These are phyloP conservation scores for Cyclaneusma minus DNA, from an alignment of 2,329 filamentous ascomycete species.

Conservation along the genomic window DNA sequence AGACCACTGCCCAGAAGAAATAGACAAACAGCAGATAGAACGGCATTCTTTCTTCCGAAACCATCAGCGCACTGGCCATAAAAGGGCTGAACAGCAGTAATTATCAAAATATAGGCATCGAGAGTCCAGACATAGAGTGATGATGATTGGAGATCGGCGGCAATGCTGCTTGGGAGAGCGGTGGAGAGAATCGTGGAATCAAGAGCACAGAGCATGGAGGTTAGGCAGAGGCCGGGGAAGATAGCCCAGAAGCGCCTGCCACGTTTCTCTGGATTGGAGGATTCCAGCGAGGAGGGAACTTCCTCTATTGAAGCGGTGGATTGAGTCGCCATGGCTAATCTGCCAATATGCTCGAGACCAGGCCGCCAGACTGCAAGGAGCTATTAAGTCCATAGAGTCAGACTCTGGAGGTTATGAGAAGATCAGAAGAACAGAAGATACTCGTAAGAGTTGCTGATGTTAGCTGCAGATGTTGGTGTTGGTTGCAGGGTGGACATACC, in stretches of 20 bases:
- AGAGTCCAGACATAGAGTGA: constrained; percentile 7
- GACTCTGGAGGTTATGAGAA: too few relatives aligned
- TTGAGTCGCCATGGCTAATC: too few relatives aligned
- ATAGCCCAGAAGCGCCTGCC: constrained; percentile 2
- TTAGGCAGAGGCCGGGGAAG: constrained; percentile 1
- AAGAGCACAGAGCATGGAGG: constrained; percentile 4
- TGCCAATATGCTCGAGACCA: too few relatives aligned
- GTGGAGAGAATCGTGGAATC: constrained; percentile 8
- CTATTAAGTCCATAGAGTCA: too few relatives aligned
- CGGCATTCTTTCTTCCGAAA: constrained; percentile 30
- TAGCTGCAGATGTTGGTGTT: too few relatives aligned
- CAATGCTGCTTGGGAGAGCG: constrained; percentile 8
- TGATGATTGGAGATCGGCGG: constrained; percentile 4
- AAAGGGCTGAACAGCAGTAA: constrained; percentile 23
- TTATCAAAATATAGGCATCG: constrained; percentile 8
- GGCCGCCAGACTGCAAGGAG: too few relatives aligned
- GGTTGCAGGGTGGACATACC: too few relatives aligned
- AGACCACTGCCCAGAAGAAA: constrained; percentile 38
- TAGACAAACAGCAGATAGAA: constrained; percentile 24
- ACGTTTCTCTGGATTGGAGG: constrained; percentile 1
- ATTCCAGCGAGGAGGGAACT: too few relatives aligned
- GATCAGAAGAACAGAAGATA: too few relatives aligned
- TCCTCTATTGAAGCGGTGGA: too few relatives aligned
- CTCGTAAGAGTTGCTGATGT: too few relatives aligned
- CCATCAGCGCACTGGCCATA: constrained; percentile 34